Evolutionary conservation across 176 grass and related monocot species (phyloP), one percentile per base, ranked within the genome.

Genomic region (Calamus simplicifolius): DNA sequence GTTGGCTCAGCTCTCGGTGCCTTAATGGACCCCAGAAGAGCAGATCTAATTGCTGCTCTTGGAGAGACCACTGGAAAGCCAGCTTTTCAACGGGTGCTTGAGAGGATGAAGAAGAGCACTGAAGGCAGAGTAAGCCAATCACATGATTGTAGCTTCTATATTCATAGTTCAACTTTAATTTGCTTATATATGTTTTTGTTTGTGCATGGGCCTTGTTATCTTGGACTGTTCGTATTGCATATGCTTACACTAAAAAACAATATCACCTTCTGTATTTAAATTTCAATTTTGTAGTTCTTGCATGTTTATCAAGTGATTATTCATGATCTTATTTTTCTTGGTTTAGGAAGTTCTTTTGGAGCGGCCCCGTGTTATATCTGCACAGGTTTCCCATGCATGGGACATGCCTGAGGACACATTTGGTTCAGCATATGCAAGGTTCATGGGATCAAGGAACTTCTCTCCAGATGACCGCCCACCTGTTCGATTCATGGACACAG

Each of bases 361-460:
- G 29, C 63, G 60, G 16, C 93, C 93, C 53, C 79, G 78, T 55
- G 87, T 98, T 25, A 79, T 98, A 85, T 92, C 87, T 66, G 54
- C 73, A 0, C 59, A 81, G 63, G 93, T 98, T 29, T 85, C 93
- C 16, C 84, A 72, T 50, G 87, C 87, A 26, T 89, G 87, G 93
- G 87, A 92, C 69, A 77, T 89, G 79, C 81, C 76, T 43, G 62
- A 75, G 56, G 85, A 83, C 78, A 98, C 93, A 79, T 98, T 98
- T 21, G 93, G 93, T 62, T 78, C 81, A 1, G 84, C 84, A 13
- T 92, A 89, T 64, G 93, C 93, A 56, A 83, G 67, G 66, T 98
- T 98, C 67, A 98, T 98, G 93, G 93, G 87, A 70, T 92, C 87
- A 65, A 98, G 87, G 71, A 98, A 98, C 76, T 92, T 92, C 79